phyloP scores from a whole-genome alignment of 139 green algal species.

The Diplosphaera chodatii region DNA sequence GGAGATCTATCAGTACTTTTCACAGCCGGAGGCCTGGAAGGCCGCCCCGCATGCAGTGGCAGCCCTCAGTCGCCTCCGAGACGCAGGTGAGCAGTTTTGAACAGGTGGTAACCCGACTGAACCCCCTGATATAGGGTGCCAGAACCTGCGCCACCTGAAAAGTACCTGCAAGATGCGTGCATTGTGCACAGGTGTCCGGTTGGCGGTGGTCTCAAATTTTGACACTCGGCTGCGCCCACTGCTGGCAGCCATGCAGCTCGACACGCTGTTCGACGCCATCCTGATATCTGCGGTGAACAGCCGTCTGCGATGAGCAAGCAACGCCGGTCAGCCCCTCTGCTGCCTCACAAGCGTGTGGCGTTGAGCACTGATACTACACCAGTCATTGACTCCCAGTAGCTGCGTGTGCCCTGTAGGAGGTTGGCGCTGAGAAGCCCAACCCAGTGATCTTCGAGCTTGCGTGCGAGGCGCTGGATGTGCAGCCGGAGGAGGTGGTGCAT shows the following conservation, averaged over 20 bases:
- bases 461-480: conserved; percentile 36
- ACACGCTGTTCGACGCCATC: conserved; percentile 70
- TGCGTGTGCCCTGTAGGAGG: conserved; percentile 17
- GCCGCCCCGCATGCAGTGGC: conserved; percentile 40
- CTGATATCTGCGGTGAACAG: conserved; percentile 72
- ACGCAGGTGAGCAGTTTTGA: conserved; percentile 17
- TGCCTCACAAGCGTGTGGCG: too few species aligned
- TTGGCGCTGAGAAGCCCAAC: conserved; percentile 84
- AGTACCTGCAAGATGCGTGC: too few species aligned
- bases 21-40: conserved; percentile 42
- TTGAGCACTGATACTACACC: too few species aligned
- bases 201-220: conserved; percentile 84
- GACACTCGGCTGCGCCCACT: conserved; percentile 78
- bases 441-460: conserved; percentile 71
- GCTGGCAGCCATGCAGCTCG: conserved; percentile 50
- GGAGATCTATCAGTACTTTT: conserved; percentile 66
- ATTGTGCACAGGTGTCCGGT: conserved; percentile 43
- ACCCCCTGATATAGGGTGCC: too few species aligned
- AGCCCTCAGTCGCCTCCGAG: conserved; percentile 46
- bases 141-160: too few species aligned
- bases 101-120: too few species aligned
- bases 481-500: conserved; percentile 53
- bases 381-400: too few species aligned
- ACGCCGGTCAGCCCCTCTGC: too few species aligned
- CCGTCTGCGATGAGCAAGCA: too few species aligned